Conservation (phyloP, 2,329 filamentous ascomycete species). For the Verticillium albo-atrum region DNA sequence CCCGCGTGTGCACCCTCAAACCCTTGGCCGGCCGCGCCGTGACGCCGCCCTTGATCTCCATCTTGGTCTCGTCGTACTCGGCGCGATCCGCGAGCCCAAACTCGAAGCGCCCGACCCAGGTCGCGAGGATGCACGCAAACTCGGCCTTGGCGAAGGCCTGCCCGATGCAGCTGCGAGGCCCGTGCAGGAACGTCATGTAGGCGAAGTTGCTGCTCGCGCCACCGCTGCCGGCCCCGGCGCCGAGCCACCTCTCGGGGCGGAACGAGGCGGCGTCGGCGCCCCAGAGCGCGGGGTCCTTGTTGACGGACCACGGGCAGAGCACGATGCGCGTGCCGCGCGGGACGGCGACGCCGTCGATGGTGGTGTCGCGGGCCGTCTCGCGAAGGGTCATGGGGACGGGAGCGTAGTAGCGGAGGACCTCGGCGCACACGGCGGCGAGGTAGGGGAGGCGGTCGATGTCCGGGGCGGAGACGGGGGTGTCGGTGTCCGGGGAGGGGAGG, state of each 20-base stretch:
- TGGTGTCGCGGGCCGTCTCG: conserved; percentile 58
- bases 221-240: conserved; percentile 45
- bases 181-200: conserved; percentile 79
- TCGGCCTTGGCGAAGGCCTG: conserved; percentile 76
- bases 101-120: conserved; percentile 71
- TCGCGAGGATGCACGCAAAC: conserved; percentile 77
- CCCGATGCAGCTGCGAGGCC: conserved; percentile 82
- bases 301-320: conserved; percentile 62
- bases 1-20: conserved; percentile 62
- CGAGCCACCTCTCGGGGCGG: conserved; percentile 73
- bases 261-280: conserved; percentile 71
- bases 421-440: conserved; percentile 73
- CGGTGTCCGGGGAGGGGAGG: conserved; percentile 44
- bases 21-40: conserved; percentile 71
- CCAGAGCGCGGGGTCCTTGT: conserved; percentile 68
- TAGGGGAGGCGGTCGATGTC: conserved; percentile 74
- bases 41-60: conserved; percentile 64
- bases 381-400: conserved; percentile 71
- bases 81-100: conserved; percentile 53
- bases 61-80: conserved; percentile 60
- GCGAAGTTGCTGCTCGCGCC: conserved; percentile 73
- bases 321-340: conserved; percentile 68
- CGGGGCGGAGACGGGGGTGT: conserved; percentile 38
- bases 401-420: conserved; percentile 68
- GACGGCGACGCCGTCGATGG: conserved; percentile 59